Conservation (phyloP, 2,329 filamentous ascomycete genomes). For the Phaeophleospora eucalypticola region DNA sequence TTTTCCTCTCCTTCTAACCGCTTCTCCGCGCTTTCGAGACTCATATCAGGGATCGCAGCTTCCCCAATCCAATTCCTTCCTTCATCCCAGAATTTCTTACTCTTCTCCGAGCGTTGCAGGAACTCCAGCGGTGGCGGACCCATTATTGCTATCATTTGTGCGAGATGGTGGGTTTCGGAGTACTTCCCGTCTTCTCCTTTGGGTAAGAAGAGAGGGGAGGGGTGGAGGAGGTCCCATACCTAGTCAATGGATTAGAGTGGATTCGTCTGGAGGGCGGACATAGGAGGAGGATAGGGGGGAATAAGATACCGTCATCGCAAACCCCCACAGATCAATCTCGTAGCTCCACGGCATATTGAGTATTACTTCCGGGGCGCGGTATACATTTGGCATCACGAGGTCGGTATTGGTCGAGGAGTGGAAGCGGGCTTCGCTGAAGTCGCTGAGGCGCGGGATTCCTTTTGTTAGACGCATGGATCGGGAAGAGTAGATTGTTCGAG, state of each 20-base stretch:
- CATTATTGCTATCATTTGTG: conserved; percentile 27
- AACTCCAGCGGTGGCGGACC: conserved; percentile 27
- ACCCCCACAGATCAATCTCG: conserved; percentile 37
- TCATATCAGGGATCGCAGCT: conserved; percentile 28
- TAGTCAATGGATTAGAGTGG: too few species aligned
- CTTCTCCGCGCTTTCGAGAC: conserved; percentile 25
- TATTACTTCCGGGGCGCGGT: conserved; percentile 38
- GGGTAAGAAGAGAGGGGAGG: conserved; percentile 31
- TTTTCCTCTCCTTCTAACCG: conserved; percentile 23
- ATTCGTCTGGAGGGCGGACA: too few species aligned
- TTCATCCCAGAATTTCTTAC: background rate
- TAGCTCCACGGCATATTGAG: conserved; percentile 36
- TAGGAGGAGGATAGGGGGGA: too few species aligned
- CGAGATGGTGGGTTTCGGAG: conserved; percentile 23
- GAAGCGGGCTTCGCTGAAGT: conserved; percentile 38
- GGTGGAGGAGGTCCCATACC: conserved; percentile 37
- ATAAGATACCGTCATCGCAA: conserved; percentile 38
- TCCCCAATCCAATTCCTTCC: conserved; percentile 30
- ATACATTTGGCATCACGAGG: conserved; percentile 35
- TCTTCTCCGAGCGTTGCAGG: conserved; percentile 3
- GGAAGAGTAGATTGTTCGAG: conserved; percentile 33
- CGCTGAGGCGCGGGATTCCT: conserved; percentile 33
- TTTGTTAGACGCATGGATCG: conserved; percentile 32
- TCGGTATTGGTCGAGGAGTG: conserved; percentile 30
- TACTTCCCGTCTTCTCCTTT: conserved; percentile 16